Evolutionary conservation across 1,284 basidiomycete species (phyloP).

Genomic region (Marasmius fiardii): DNA sequence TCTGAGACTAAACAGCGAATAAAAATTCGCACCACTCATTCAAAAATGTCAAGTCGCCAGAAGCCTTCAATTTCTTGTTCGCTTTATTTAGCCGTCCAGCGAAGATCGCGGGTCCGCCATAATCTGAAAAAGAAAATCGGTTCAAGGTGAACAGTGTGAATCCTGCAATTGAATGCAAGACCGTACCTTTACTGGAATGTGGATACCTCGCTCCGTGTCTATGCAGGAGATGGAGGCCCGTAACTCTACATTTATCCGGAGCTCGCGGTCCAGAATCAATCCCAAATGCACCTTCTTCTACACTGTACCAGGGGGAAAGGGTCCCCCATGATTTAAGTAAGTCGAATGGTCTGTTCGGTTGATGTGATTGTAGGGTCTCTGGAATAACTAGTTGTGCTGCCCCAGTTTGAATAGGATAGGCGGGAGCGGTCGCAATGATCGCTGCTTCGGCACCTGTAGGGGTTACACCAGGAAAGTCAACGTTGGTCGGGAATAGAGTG

Average conservation of each 20-base stretch:
- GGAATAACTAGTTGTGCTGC: slow-evolving; percentile 64
- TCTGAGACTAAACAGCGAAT: no score
- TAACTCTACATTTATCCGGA: slow-evolving; percentile 68
- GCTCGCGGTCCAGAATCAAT: slow-evolving; percentile 66
- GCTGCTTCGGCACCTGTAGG: slow-evolving; percentile 83
- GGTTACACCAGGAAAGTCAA: slow-evolving; percentile 81
- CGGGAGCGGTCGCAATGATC: slow-evolving; percentile 74
- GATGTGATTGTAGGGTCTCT: slow-evolving; percentile 23
- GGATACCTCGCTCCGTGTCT: slow-evolving; percentile 82
- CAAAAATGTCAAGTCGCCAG: slow-evolving; percentile 66
- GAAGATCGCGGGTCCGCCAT: slow-evolving; percentile 66
- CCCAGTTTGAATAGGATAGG: slow-evolving; percentile 71
- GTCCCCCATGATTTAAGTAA: slow-evolving; percentile 82
- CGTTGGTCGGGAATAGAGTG: slow-evolving; percentile 67
- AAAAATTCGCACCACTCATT: slow-evolving; percentile 62
- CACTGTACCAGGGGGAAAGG: slow-evolving; percentile 81
- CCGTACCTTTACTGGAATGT: slow-evolving; percentile 47
- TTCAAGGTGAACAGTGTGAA: neutral
- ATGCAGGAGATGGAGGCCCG: slow-evolving; percentile 75
- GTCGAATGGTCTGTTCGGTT: slow-evolving; percentile 46
- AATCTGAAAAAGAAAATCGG: slow-evolving; percentile 42
- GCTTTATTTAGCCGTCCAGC: slow-evolving; percentile 53
- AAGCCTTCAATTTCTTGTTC: slow-evolving; percentile 56
- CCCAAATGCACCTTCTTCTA: slow-evolving; percentile 67
- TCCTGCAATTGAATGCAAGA: no score